phyloP scores from a whole-genome alignment of 495 filamentous ascomycete species.

The Neurospora tetraspora region DNA sequence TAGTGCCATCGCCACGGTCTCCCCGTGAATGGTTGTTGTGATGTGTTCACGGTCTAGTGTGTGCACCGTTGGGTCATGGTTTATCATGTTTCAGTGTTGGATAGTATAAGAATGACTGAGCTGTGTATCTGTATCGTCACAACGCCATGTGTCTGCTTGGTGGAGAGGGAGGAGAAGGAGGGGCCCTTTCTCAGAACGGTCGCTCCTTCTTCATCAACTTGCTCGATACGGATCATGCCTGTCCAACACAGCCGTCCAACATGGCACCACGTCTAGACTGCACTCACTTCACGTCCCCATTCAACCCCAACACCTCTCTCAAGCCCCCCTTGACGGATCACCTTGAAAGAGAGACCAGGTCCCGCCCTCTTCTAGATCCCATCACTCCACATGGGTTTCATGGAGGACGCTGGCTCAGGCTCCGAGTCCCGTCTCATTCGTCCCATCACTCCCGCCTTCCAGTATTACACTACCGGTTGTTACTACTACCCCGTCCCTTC shows the following conservation, averaged over 20 bases:
- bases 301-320: no score
- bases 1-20: not conserved
- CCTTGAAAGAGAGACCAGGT: not conserved
- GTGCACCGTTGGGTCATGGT: not conserved
- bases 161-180: not conserved
- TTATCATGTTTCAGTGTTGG: not conserved
- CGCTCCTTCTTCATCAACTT: not conserved
- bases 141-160: not conserved
- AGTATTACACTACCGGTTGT: not conserved
- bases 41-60: not conserved
- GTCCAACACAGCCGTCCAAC: slow-evolving; percentile 5
- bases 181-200: not conserved
- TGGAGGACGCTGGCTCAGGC: not conserved
- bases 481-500: slow-evolving; percentile 6
- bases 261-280: slow-evolving; percentile 18
- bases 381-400: not conserved
- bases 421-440: not conserved
- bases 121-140: not conserved
- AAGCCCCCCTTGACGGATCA: not conserved
- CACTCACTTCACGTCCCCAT: slow-evolving; percentile 12
- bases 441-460: not conserved
- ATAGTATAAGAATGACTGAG: not conserved
- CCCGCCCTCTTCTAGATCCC: not conserved
- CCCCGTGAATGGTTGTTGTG: not conserved
- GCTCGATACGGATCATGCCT: slow-evolving; percentile 17